Evolutionary conservation across 1,284 basidiomycete genomes (phyloP), one percentile per base, ranked within the genome.

Genomic region (Neotropicomus parvogracilis): DNA sequence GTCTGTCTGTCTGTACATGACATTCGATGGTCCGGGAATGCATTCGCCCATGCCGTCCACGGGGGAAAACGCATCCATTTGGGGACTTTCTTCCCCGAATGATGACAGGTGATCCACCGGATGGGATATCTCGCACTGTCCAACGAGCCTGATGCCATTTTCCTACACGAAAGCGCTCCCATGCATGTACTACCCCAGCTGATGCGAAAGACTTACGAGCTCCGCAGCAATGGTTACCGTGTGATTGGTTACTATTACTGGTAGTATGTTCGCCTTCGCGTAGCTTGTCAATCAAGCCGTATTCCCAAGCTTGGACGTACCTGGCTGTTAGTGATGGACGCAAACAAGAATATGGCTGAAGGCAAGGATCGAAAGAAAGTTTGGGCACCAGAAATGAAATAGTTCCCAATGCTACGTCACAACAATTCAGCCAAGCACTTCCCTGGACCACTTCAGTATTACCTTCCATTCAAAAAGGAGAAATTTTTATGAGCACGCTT

Each of bases 221-320:
- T 94, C 86, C 7, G 88, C 94, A n/a, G 94, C 92, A 54, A 99
- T 95, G 4, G 93, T 98, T n/a, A 95, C 91, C 0, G 91, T 95
- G 67, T 94, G 92, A 67, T 94, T 97, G 2, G 95, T 98, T 41
- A 97, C 85, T 58, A 98, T 89, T 7, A 88, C 90, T 0, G 95
- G 95, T 2, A 97, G 72, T 44, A 92, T 89, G 54, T 81, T 79
- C 14, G 87, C 88, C 79, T 89, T 63, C 28, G 54, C 44, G 53
- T 48, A 52, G 37, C 33, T 14, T 38, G 47, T 66, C 57, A 63
- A 48, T 33, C 42, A 44, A 35, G 49, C 33, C 33, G 40, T 39
- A 39, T 56, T 56, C 52, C 41, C 47, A 51, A 46, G 44, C 34
- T 16, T 4, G 17, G 14, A 42, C 64, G 40, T 39, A 78, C 75